Base-by-base conservation (phyloP, 345 rosid genomes). In the Lepidium sativum region DNA sequence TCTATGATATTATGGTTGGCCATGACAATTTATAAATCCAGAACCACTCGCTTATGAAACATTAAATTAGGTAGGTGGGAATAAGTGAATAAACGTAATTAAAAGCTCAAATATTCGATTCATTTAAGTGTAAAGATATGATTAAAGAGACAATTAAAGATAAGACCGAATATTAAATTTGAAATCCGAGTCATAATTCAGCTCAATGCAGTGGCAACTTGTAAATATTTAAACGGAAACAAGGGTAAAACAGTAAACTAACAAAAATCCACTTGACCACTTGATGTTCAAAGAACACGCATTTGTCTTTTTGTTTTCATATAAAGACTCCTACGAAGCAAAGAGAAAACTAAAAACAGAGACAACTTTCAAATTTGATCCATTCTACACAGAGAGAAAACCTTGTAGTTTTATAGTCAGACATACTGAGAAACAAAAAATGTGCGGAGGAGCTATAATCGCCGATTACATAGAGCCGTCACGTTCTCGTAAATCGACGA, bases 401-500 rank as follows among this genome's bases (percentile, higher is more conserved):
- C 7, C 6, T 27, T 27, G 5, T 5, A 0, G 5, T 27, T 27
- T 27, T 27, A 5, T 27, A 6, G 49, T 40, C 43, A 50, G 37
- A 69, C 47, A 11, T 17, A 4, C 5, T 20, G 13, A 17, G 40
- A 78, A 70, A 4, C n/a, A 17, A 7, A 18, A 54, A 38, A 90
- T 91, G 97, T 91, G 97, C 56, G 91, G 94, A 29, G 97, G 96
- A 42, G 83, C 85, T 27, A 52, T 86, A 8, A 81, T 91, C 17
- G 38, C 83, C 55, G 88, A 79, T 51, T 65, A 51, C 66, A 54
- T 65, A 20, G 54, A 60, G 6, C 74, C 72, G 56, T 56, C 60
- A 45, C 70, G 72, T 8, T 68, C 77, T 73, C 75, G 84, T 71
- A 74, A 62, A n/a, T 27, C 72, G 37, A 58, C 13, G 10, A 1